Evolutionary conservation across 2,329 filamentous ascomycete genomes (phyloP).

Genomic region (Alternaria brassicicola): DNA sequence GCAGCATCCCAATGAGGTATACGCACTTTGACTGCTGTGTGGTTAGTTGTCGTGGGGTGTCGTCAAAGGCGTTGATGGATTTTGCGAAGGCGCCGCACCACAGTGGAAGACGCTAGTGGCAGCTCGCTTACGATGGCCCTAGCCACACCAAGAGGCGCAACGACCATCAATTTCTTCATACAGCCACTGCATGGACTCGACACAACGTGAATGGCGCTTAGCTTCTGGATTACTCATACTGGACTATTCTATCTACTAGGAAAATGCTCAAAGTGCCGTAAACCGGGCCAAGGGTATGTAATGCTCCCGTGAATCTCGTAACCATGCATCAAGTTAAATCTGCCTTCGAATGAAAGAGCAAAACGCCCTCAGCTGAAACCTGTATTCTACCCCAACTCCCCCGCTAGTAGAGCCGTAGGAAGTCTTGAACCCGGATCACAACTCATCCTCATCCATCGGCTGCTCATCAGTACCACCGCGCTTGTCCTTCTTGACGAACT

Average conservation of each 20-base stretch:
- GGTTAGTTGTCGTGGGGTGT: constrained; percentile 36
- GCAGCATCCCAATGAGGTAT: constrained; percentile 4
- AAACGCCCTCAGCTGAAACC: constrained; percentile 3
- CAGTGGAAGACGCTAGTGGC: constrained; percentile 3
- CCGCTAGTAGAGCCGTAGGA: constrained; percentile 1
- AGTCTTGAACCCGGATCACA: neutral
- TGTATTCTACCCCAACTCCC: constrained; percentile 8
- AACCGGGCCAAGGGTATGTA: constrained; percentile 19
- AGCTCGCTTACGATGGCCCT: constrained; percentile 8
- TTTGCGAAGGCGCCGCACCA: constrained; percentile 25
- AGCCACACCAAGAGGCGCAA: constrained; percentile 19
- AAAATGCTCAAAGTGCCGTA: constrained; percentile 17
- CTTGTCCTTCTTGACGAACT: constrained; percentile 70
- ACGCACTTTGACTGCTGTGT: constrained; percentile 50
- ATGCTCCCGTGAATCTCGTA: constrained; percentile 25
- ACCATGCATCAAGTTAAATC: constrained; percentile 16
- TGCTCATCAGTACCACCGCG: constrained; percentile 39
- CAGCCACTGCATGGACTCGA: neutral
- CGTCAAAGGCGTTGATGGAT: constrained; percentile 21
- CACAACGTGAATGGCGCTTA: neutral
- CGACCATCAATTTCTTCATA: constrained; percentile 1
- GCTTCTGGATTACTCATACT: constrained; percentile 14
- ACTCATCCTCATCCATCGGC: constrained; percentile 42
- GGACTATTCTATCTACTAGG: constrained; percentile 25
- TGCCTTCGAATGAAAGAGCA: constrained; percentile 2